Evolutionary conservation across 768 basidiomycete genomes (phyloP).

Genomic region (Boletus barrowsii): DNA sequence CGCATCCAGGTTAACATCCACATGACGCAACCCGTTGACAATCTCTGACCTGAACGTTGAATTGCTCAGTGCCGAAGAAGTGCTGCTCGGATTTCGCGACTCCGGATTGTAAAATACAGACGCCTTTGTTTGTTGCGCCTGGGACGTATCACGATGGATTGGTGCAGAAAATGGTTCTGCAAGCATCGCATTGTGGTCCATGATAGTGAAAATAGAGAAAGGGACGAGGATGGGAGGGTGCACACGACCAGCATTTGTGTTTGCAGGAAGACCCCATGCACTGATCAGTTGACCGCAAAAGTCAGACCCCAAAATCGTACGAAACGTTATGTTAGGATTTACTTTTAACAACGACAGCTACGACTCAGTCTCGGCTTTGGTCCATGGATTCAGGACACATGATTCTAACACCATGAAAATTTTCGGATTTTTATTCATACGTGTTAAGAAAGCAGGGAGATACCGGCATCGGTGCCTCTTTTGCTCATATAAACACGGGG

Average conservation of each 20-base stretch:
- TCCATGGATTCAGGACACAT: background rate
- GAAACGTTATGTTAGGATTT: too few species aligned
- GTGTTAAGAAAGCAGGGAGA: too few species aligned
- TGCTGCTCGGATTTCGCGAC: conserved; percentile 29
- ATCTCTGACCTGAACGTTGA: conserved; percentile 42
- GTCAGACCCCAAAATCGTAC: too few species aligned
- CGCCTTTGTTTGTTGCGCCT: background rate
- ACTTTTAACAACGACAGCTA: too few species aligned
- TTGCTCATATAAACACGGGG: background rate
- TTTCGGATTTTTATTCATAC: background rate
- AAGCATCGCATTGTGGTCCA: conserved; percentile 12
- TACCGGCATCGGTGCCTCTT: background rate
- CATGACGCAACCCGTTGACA: conserved; percentile 62
- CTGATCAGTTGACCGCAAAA: too few species aligned
- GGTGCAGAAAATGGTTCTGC: conserved; percentile 9
- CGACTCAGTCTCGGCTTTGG: background rate
- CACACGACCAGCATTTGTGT: conserved; percentile 24
- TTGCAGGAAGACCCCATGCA: background rate
- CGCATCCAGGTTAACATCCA: conserved; percentile 53
- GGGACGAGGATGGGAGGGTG: background rate
- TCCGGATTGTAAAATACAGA: conserved; percentile 7
- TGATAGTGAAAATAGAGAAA: conserved; percentile 7
- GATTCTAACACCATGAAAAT: background rate
- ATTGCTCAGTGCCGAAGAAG: conserved; percentile 35
- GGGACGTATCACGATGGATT: background rate